Evolutionary conservation across 257 asterid species (phyloP), one percentile per base, ranked within the genome.

Genomic region (Cinchona pubescens): DNA sequence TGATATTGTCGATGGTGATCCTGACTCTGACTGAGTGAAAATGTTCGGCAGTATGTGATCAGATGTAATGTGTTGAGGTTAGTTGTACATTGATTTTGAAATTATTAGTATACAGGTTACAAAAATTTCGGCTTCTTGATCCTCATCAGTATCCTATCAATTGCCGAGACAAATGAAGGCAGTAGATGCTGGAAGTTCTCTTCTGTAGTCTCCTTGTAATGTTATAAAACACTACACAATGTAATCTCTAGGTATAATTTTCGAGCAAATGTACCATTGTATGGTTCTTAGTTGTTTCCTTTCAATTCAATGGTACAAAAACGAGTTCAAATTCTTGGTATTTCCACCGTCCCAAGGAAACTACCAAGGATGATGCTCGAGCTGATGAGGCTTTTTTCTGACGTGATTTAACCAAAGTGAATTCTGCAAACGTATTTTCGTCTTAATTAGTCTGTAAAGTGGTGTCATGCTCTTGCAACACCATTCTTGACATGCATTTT

Each of bases 1-100:
- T 21, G 93, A 89, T 79, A 93, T 91, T 64, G 83, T 88, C 13
- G 94, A 89, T 75, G 91, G 84, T 19, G 97, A 92, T 77, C 96
- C 96, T 2, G 97, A 92, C 80, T 88, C 93, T 3, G 92, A 87
- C 79, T 91, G 73, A 78, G 38, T 23, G 25, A 70, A 56, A 30
- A 13, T 27, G 45, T 48, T 14, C 19, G 30, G 38, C n/a, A n/a
- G n/a, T n/a, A 16, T 46, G 12, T 74, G 40, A 58, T 6, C 25
- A 25, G 12, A 51, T 11, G 27, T n/a, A 27, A n/a, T 34, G 67
- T 43, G 7, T 30, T 56, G 12, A 18, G 51, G 37, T 64, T 66
- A 38, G 11, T 5, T 65, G 58, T 64, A 75, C 40, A 66, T 53
- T 35, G 8, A 1, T 55, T 27, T 76, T 21, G 42, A 27, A 21